Base-by-base conservation (phyloP, 2,329 filamentous ascomycete species). In the Zymoseptoria crescenta region DNA sequence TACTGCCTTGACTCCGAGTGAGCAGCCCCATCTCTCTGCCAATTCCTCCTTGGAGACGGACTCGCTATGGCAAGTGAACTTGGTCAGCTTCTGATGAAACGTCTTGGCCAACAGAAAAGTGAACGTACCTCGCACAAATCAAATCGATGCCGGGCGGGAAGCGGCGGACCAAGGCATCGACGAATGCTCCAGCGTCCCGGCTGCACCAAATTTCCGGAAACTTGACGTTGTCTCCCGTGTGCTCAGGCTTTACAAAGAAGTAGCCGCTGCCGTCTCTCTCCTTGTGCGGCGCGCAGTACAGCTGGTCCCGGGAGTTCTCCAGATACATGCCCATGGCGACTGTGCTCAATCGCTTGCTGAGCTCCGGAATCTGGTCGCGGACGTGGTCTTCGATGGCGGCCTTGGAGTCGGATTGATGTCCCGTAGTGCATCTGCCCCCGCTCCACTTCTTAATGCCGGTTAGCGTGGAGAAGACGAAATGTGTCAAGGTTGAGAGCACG, bases 321-420 rank as follows among this genome's bases (percentile, higher is more conserved):
- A n/a, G 16, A 6, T 45, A 45, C 16, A 45, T 45, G 4, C 35
- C 35, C 35, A 45, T 45, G 4, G 35, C 10, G 35, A 45, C 16
- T 7, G 35, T 45, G 35, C 35, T 45, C 16, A 45, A 45, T 7
- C 35, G 35, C 35, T 45, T 45, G 35, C 35, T n/a, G 1, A 45
- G 35, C 1, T 45, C 35, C 3, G 35, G 35, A 45, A 45, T 10
- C 1, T 45, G 2, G 35, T 6, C 4, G 35, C 35, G 35, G 35
- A 45, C 16, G 35, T 45, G 16, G 35, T 45, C 16, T 45, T 45
- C 35, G 35, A 45, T 45, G 3, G 49, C 56, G 49, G 49, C 49
- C 16, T 52, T 60, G 6, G 56, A 49, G 24, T 50, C 54, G 45
- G 56, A 61, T 52, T 63, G 35, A 7, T 45, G 6, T n/a, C 16